Evolutionary conservation across 805 yeast species (phyloP).

Genomic region (Ogataea nakhonphanomensis): DNA sequence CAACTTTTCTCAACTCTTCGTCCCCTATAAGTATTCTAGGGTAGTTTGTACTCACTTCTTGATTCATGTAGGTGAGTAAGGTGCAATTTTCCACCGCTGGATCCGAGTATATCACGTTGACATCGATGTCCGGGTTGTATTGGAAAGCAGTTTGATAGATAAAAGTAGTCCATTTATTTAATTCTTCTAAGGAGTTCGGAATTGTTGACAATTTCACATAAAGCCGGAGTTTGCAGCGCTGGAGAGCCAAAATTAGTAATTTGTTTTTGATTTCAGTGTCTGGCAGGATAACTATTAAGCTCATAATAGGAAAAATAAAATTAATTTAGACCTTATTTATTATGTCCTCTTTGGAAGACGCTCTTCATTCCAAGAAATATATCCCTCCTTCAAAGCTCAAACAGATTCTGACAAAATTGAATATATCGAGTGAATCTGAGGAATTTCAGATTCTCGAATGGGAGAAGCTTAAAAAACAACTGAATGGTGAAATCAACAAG

Average conservation of each 20-base stretch:
- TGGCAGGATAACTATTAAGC: background rate
- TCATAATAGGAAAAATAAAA: slow-evolving; percentile 3
- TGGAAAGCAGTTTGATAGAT: slow-evolving; percentile 1
- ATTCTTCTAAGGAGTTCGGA: background rate
- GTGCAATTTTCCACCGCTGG: background rate
- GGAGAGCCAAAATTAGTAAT: background rate
- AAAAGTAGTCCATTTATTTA: background rate
- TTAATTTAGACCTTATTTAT: background rate
- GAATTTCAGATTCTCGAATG: slow-evolving; percentile 54
- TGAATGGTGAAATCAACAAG: slow-evolving; percentile 48
- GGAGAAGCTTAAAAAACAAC: slow-evolving; percentile 46
- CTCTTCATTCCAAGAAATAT: slow-evolving; percentile 45
- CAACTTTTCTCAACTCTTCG: background rate
- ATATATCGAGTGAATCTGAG: slow-evolving; percentile 21
- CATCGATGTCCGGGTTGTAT: background rate
- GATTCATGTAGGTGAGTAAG: background rate
- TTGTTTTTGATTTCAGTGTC: background rate
- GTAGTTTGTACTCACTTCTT: background rate
- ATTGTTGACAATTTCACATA: background rate
- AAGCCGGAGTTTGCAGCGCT: background rate
- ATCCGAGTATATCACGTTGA: slow-evolving; percentile 1
- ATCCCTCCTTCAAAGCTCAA: slow-evolving; percentile 53
- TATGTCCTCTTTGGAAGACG: slow-evolving; percentile 30
- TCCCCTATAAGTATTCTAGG: background rate
- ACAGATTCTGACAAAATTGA: slow-evolving; percentile 34